These are phyloP conservation scores for Actinomortierella wolfii DNA, from an alignment of 371 early-diverging fungal genomes.

Conservation along the genomic window DNA sequence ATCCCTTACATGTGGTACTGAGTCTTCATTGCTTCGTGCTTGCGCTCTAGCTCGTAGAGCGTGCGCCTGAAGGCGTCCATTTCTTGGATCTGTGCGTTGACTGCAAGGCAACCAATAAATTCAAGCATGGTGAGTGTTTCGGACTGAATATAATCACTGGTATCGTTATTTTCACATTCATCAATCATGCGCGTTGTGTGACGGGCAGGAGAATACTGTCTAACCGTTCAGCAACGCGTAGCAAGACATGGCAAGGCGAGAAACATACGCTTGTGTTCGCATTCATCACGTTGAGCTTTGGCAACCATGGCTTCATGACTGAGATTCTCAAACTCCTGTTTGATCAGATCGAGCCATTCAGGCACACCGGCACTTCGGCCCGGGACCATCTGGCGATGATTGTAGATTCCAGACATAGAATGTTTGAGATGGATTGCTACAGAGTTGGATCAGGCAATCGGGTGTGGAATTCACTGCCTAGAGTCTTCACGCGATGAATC, in stretches of 20 bases:
- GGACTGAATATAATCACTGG: not conserved
- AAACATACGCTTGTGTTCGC: slow-evolving; percentile 84
- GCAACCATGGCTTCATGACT: slow-evolving; percentile 75
- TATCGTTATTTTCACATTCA: no score
- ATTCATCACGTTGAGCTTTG: slow-evolving; percentile 85
- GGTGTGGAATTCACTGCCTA: no score
- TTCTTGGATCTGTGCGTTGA: slow-evolving; percentile 41
- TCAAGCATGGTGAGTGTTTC: not conserved
- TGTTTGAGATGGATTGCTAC: no score
- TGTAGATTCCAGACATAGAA: slow-evolving; percentile 74
- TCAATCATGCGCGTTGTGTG: not conserved
- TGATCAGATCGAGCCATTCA: slow-evolving; percentile 85
- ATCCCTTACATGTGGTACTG: slow-evolving; percentile 42
- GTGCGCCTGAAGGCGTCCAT: slow-evolving; percentile 44
- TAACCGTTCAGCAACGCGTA: not conserved
- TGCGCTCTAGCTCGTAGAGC: slow-evolving; percentile 45
- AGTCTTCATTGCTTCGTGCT: slow-evolving; percentile 44
- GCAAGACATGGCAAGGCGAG: not conserved
- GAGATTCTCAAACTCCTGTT: slow-evolving; percentile 80
- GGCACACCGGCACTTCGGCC: slow-evolving; percentile 57
- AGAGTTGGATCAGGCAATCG: no score
- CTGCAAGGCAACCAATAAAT: slow-evolving; percentile 4
- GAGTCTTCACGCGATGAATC: not conserved
- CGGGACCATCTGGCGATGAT: slow-evolving; percentile 84
- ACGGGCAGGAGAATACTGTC: not conserved